phyloP scores from a whole-genome alignment of 208 protist genomes.

The Balamuthia mandrillaris region DNA sequence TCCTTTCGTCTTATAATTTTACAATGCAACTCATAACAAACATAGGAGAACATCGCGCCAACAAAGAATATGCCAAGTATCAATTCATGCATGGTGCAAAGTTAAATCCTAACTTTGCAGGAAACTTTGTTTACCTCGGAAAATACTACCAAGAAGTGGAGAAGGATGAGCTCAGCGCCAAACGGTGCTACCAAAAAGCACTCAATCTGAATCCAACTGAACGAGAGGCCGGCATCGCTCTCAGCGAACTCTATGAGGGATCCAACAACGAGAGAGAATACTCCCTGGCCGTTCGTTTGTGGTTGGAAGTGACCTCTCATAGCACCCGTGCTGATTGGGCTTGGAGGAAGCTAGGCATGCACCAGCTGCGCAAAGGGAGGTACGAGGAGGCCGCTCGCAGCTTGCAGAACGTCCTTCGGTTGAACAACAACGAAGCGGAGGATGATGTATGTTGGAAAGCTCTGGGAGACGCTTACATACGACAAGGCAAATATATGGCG shows the following conservation, averaged over 20 bases:
- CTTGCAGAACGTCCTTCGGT: conserved; percentile 25
- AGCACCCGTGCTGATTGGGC: not conserved
- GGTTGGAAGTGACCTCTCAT: conserved; percentile 7
- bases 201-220: not conserved
- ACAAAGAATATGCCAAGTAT: not conserved
- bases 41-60: conserved; percentile 3
- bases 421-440: not conserved
- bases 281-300: not conserved
- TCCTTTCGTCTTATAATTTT: not conserved
- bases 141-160: conserved; percentile 9
- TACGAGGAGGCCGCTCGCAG: not conserved
- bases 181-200: conserved; percentile 27
- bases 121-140: conserved; percentile 32
- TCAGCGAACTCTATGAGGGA: not conserved
- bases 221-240: not conserved
- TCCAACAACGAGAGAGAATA: not conserved
- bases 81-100: conserved; percentile 25
- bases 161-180: not conserved
- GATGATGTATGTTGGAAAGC: conserved; percentile 31
- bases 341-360: not conserved
- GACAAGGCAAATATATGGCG: conserved; percentile 14
- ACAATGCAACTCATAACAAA: not conserved
- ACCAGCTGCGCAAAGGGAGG: not conserved
- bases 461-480: not conserved
- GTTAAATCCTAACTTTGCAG: not conserved